phyloP scores from a whole-genome alignment of 345 rosid species.

The Eucalyptus leucophloia region DNA sequence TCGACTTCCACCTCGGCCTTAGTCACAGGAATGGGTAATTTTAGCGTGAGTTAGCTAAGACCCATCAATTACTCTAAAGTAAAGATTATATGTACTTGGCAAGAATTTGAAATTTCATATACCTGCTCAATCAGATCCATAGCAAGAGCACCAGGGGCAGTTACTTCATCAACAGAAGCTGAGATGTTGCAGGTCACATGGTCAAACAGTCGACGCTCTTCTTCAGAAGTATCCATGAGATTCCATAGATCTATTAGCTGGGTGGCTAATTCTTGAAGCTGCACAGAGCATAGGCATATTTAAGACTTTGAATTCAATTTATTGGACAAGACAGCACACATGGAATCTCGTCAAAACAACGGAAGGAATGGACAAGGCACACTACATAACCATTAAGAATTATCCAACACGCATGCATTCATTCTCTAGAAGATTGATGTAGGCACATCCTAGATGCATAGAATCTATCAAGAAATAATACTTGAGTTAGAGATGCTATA shows the following conservation, averaged over 20 bases:
- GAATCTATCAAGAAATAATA: background rate
- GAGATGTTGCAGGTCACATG: slow-evolving; percentile 84
- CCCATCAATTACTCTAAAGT: background rate
- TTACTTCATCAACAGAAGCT: slow-evolving; percentile 83
- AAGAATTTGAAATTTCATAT: background rate
- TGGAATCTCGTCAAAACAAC: background rate
- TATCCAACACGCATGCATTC: background rate
- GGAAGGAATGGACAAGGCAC: background rate
- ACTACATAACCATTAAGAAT: background rate
- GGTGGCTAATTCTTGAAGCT: slow-evolving; percentile 94
- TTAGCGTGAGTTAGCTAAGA: background rate
- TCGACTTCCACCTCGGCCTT: slow-evolving; percentile 96
- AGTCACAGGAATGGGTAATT: background rate
- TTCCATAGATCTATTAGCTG: slow-evolving; percentile 93
- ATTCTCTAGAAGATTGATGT: background rate
- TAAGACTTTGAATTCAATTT: background rate
- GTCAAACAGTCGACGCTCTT: slow-evolving; percentile 71
- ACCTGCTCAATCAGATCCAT: slow-evolving; percentile 89
- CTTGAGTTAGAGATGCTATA: background rate
- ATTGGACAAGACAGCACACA: background rate
- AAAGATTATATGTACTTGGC: background rate
- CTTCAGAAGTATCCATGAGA: slow-evolving; percentile 92
- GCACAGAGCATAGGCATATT: background rate
- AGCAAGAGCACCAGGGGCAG: slow-evolving; percentile 75
- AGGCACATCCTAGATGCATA: background rate